Evolutionary conservation across 352 stramenopile genomes (phyloP).

Genomic region (Pythium aristosporum): DNA sequence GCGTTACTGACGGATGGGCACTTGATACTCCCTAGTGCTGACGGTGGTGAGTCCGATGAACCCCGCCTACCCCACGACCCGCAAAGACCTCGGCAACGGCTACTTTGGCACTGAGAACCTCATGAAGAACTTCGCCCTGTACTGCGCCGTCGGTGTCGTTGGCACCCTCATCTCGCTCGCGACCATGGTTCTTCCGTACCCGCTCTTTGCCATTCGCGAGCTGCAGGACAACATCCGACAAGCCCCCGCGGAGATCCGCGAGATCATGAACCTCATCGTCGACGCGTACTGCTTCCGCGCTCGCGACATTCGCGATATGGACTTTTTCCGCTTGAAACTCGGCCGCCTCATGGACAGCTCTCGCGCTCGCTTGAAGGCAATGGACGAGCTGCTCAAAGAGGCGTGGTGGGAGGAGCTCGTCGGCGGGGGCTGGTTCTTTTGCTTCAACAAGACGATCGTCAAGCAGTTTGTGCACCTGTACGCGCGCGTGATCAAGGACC

Average conservation of each 20-base stretch:
- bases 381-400: constrained; percentile 57
- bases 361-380: constrained; percentile 35
- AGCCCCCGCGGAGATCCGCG: constrained; percentile 56
- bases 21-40: constrained; percentile 39
- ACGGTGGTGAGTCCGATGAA: constrained; percentile 73
- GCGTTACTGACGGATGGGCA: neutral
- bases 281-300: constrained; percentile 77
- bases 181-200: constrained; percentile 60
- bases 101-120: constrained; percentile 56
- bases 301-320: constrained; percentile 74
- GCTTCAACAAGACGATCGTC: constrained; percentile 70
- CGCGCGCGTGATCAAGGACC: constrained; percentile 47
- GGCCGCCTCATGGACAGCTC: constrained; percentile 40
- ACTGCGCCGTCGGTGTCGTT: constrained; percentile 56
- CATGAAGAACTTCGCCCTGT: constrained; percentile 65
- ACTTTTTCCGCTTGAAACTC: constrained; percentile 64
- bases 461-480: constrained; percentile 76
- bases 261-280: constrained; percentile 80
- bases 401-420: constrained; percentile 81
- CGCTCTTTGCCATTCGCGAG: constrained; percentile 65
- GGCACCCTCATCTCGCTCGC: constrained; percentile 62
- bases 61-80: constrained; percentile 38
- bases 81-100: constrained; percentile 48
- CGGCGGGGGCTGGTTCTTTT: constrained; percentile 44
- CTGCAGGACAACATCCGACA: constrained; percentile 46